These are phyloP conservation scores for Vachellia collinsii DNA, from an alignment of 306 rosid genomes.

Conservation along the genomic window DNA sequence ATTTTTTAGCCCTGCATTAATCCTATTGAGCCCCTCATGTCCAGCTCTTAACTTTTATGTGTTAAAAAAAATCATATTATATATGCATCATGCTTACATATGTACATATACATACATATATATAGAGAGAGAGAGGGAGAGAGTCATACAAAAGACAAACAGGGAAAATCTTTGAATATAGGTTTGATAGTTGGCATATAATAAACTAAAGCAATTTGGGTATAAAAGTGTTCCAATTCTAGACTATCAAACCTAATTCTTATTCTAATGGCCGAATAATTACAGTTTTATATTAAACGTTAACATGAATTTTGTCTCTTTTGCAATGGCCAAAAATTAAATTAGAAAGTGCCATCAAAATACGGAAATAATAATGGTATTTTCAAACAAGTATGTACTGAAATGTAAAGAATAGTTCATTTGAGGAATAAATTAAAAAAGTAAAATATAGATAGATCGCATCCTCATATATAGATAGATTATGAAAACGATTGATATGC, in stretches of 20 bases:
- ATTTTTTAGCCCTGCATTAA: too few species aligned
- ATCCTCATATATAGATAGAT: background rate
- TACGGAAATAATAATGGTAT: too few species aligned
- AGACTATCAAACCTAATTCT: background rate
- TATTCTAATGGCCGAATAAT: background rate
- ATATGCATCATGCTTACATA: too few species aligned
- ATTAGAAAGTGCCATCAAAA: too few species aligned
- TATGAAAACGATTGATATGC: background rate
- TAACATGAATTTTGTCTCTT: background rate
- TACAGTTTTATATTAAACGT: background rate
- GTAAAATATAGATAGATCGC: background rate
- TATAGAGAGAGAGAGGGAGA: background rate
- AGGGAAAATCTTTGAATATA: background rate
- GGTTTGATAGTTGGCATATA: background rate
- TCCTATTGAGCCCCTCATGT: too few species aligned
- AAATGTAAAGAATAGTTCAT: too few species aligned
- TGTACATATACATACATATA: too few species aligned
- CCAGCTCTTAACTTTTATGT: too few species aligned
- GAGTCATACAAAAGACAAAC: background rate
- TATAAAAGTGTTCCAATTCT: background rate
- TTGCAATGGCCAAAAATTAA: background rate
- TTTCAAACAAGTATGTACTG: too few species aligned
- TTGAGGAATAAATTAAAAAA: too few species aligned
- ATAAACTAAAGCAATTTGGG: background rate
- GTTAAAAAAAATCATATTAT: too few species aligned